Evolutionary conservation across 2,329 filamentous ascomycete species (phyloP).

Genomic region (Monosporascus sp.): DNA sequence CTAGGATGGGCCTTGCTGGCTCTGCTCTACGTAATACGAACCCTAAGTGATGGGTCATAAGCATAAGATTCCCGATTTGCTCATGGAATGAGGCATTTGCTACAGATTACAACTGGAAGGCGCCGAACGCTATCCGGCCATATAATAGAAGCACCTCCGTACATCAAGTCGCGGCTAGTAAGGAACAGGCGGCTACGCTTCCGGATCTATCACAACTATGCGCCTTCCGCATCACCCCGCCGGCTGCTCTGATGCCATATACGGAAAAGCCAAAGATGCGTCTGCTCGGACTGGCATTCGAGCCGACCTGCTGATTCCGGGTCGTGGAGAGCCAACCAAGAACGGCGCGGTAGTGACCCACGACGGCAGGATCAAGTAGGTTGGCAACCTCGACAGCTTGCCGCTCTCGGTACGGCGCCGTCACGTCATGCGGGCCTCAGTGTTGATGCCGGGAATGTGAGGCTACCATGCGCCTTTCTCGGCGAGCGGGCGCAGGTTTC

Average conservation of each 20-base stretch:
- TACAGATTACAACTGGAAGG: too few relatives aligned
- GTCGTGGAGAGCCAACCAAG: conserved; percentile 36
- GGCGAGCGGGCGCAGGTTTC: conserved; percentile 25
- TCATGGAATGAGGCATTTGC: too few relatives aligned
- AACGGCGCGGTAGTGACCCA: conserved; percentile 35
- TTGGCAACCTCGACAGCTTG: conserved; percentile 26
- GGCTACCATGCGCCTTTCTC: conserved; percentile 46
- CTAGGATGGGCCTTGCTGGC: too few relatives aligned
- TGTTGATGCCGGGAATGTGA: conserved; percentile 48
- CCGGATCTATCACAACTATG: background rate
- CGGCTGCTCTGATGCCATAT: background rate
- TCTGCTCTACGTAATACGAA: too few relatives aligned
- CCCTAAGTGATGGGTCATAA: too few relatives aligned
- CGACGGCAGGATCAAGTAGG: conserved; percentile 34
- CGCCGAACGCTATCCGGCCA: too few relatives aligned
- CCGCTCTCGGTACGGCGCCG: conserved; percentile 26
- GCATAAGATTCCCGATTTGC: too few relatives aligned
- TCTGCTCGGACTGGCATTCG: conserved; percentile 11
- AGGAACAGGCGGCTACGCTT: background rate
- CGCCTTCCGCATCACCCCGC: background rate
- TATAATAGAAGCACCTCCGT: too few relatives aligned
- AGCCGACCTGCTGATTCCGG: conserved; percentile 40
- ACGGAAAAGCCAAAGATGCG: too few relatives aligned
- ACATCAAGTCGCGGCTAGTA: too few relatives aligned
- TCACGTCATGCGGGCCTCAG: conserved; percentile 31